Base-by-base conservation (phyloP, 495 filamentous ascomycete species). In the Venustampulla echinocandica region DNA sequence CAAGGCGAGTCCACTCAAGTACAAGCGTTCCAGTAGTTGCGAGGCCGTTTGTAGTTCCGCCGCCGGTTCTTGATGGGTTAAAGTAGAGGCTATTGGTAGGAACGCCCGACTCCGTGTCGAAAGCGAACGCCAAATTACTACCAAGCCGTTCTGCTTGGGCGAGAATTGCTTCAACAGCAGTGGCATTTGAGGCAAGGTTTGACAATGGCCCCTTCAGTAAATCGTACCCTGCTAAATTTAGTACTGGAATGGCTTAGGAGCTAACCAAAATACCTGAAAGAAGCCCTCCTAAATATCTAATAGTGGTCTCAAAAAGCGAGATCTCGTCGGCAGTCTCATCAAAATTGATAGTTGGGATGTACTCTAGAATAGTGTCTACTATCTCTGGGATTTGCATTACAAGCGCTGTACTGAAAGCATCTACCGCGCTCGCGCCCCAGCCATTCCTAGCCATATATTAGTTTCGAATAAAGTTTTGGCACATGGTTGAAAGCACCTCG, bases 291-390 rank as follows among this genome's bases (percentile, higher is more conserved):
- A 94, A 66, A 53, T 93, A 95, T 3, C 87, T 82, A 56, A 95
- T 95, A 2, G 86, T 93, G 2, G 87, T 95, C 64, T 95, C 87
- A 49, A 95, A 95, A 22, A 95, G 65, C 46, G 81, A 88, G 50
- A 93, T 78, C 11, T 65, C 66, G 5, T 61, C 63, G 1, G 57
- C 46, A 3, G 84, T 82, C 14, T 64, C 67, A 41, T 71, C 71
- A 51, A 85, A 95, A 63, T 95, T 68, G 52, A 93, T 77, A 0
- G 60, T 69, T 0, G 73, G 66, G 34, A 95, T 74, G 59, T 77
- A 81, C 17, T 83, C 68, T 3, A 93, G 56, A 36, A 92, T 87
- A 23, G 77, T 65, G 15, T 75, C 66, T 25, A 92, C 78, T 25
- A 84, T 76, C 28, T 81, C 70, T 14, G 68, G 64, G 18, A 86